Conservation (phyloP, 148 eudicot species). For the Silene conica region DNA sequence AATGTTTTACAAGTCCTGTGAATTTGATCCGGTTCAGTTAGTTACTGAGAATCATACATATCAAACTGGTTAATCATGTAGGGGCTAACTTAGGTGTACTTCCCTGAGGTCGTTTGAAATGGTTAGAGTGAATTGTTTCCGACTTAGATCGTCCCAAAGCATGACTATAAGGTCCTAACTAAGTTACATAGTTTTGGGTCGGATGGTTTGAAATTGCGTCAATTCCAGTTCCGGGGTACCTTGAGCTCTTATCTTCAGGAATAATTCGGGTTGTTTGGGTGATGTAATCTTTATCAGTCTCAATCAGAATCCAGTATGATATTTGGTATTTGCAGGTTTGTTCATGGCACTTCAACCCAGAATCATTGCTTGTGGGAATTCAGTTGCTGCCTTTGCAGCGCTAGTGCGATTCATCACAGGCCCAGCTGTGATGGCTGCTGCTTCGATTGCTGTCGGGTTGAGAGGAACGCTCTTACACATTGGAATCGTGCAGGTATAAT, state of each 20-base stretch:
- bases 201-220: not conserved
- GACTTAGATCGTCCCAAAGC: no score
- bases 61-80: no score
- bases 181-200: not conserved
- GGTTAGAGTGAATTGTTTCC: no score
- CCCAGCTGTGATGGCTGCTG: conserved; percentile 85
- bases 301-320: not conserved
- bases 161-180: no score
- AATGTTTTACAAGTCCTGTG: not conserved
- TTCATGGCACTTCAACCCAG: conserved; percentile 86
- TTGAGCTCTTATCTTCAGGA: no score
- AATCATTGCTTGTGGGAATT: conserved; percentile 79
- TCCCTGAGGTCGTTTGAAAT: no score
- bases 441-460: conserved; percentile 63
- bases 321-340: conserved; percentile 48
- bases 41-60: no score
- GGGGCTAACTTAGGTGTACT: no score
- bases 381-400: conserved; percentile 63
- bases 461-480: conserved; percentile 61
- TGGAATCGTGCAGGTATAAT: conserved; percentile 69
- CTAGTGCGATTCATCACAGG: conserved; percentile 65
- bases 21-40: not conserved
- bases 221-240: no score
- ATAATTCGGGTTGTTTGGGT: not conserved
- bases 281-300: no score